Conservation (phyloP, 2,329 filamentous ascomycete genomes). For the Camptophora hylomeconis region DNA sequence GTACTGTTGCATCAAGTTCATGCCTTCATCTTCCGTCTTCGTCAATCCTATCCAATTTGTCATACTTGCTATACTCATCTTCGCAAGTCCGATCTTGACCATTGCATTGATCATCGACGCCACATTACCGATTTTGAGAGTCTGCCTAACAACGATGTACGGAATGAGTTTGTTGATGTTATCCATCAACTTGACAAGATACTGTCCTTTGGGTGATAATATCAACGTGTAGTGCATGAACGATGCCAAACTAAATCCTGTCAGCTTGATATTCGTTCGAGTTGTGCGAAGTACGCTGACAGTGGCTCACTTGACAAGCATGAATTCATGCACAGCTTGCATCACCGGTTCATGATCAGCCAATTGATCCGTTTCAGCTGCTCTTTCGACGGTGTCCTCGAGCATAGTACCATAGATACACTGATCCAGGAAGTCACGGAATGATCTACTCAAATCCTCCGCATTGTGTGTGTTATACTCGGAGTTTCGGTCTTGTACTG, state of each 20-base stretch:
- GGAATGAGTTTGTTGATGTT: conserved; percentile 59
- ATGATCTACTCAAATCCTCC: conserved; percentile 49
- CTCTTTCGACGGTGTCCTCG: conserved; percentile 50
- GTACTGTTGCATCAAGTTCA: conserved; percentile 61
- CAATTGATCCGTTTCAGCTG: conserved; percentile 47
- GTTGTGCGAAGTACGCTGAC: conserved; percentile 5
- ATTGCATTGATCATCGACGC: conserved; percentile 71
- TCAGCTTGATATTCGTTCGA: conserved; percentile 8
- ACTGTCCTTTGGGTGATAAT: conserved; percentile 61
- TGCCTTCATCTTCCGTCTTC: conserved; percentile 58
- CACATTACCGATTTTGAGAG: conserved; percentile 62
- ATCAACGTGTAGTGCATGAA: conserved; percentile 63
- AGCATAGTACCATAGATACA: conserved; percentile 56
- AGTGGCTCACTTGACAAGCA: conserved; percentile 53
- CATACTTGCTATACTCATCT: conserved; percentile 58
- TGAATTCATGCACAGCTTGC: conserved; percentile 52
- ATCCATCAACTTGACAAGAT: conserved; percentile 56
- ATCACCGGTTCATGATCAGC: conserved; percentile 50
- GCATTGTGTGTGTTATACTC: conserved; percentile 48
- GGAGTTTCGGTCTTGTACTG: conserved; percentile 16
- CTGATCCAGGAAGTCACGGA: conserved; percentile 53
- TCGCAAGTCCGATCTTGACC: conserved; percentile 60
- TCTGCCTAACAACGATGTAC: conserved; percentile 59
- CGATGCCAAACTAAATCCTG: conserved; percentile 47
- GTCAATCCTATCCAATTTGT: conserved; percentile 72